Conservation (phyloP, 306 rosid genomes). For the Malus fusca region DNA sequence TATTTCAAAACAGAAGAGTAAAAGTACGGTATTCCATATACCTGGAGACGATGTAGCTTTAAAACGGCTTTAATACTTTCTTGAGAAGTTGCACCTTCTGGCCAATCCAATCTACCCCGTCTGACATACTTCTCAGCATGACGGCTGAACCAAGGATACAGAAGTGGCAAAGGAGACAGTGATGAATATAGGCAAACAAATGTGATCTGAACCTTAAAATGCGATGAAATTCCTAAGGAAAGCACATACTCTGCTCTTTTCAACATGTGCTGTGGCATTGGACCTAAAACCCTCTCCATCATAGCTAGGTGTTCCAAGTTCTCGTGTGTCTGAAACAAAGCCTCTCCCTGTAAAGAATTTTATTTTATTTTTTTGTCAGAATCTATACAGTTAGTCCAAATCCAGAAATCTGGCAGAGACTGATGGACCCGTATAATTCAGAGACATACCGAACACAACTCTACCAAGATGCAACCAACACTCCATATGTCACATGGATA, state of each 20-base stretch:
- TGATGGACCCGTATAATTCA: not conserved
- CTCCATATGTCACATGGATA: conserved; percentile 84
- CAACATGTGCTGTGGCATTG: conserved; percentile 56
- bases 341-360: conserved; percentile 53
- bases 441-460: conserved; percentile 59
- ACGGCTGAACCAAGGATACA: conserved; percentile 35
- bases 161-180: not conserved
- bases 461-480: conserved; percentile 78
- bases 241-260: conserved; percentile 62
- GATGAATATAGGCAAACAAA: not conserved
- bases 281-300: conserved; percentile 87
- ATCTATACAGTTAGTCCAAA: not conserved
- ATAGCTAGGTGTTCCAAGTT: conserved; percentile 82
- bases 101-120: conserved; percentile 78
- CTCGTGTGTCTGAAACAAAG: conserved; percentile 82
- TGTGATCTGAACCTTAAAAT: not conserved
- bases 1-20: not conserved
- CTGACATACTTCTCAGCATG: conserved; percentile 64
- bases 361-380: not conserved
- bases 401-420: not conserved
- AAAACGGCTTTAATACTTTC: conserved; percentile 70
- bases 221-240: not conserved
- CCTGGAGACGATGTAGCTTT: conserved; percentile 79
- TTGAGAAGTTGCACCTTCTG: conserved; percentile 69
- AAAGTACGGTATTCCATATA: not conserved